These are phyloP conservation scores for Cyberlindnera sargentensis DNA, from an alignment of 805 yeast genomes.

Conservation along the genomic window DNA sequence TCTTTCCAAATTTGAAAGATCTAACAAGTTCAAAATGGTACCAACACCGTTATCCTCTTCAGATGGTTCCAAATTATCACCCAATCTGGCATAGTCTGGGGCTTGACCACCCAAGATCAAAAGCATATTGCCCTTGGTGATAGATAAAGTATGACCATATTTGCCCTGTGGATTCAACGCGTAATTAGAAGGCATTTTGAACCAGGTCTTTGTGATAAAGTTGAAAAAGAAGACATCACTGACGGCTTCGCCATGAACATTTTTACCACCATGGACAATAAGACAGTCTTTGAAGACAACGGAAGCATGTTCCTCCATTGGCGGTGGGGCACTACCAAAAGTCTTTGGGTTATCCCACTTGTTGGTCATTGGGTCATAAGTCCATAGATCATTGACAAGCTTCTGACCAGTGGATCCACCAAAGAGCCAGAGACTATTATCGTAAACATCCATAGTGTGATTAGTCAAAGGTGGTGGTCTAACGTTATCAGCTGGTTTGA, in stretches of 20 bases:
- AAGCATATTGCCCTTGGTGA: conserved; percentile 58
- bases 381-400: conserved; percentile 71
- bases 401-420: conserved; percentile 84
- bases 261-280: conserved; percentile 88
- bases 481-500: conserved; percentile 43
- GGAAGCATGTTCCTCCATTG: conserved; percentile 89
- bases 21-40: conserved; percentile 58
- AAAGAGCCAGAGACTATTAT: conserved; percentile 73
- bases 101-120: conserved; percentile 91
- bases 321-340: conserved; percentile 65
- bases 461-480: conserved; percentile 83
- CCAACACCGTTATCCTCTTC: conserved; percentile 48
- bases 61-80: conserved; percentile 46
- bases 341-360: conserved; percentile 69
- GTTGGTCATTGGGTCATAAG: conserved; percentile 61
- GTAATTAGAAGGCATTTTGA: conserved; percentile 43
- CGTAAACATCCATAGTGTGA: conserved; percentile 80
- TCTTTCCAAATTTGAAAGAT: conserved; percentile 32
- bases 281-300: conserved; percentile 70
- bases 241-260: conserved; percentile 60
- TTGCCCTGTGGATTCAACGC: conserved; percentile 64
- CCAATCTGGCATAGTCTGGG: conserved; percentile 51
- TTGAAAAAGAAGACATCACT: conserved; percentile 69
- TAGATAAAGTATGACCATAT: conserved; percentile 85
- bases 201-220: conserved; percentile 67